Percentiles rank a stretch among this genome's conserved stretches.
Conservation (phyloP, 2,329 filamentous ascomycete species). For the Didymella lethalis region DNA sequence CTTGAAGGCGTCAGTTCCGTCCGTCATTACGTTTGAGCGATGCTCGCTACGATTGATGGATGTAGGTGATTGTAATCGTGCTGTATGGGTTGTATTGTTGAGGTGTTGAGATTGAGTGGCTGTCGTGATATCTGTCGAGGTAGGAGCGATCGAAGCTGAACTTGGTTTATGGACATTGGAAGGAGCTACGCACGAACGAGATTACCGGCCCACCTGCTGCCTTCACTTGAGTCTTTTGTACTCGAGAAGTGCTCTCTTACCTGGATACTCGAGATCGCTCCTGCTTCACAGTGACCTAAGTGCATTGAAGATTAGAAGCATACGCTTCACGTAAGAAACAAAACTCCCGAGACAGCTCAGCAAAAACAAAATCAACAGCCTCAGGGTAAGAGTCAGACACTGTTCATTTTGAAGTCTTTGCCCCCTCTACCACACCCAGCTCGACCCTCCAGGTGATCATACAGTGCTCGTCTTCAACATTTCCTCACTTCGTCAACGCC, state of each 20-base stretch:
- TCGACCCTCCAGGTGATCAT: too few species aligned
- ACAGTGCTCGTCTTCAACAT: too few species aligned
- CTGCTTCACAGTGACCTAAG: too few species aligned
- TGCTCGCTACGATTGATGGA: background rate
- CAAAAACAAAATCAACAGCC: background rate
- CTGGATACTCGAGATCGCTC: background rate
- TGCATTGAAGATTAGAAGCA: background rate
- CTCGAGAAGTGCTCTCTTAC: background rate
- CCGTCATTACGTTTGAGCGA: constrained; percentile 9
- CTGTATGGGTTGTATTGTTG: background rate
- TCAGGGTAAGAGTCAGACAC: background rate
- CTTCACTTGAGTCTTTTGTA: background rate
- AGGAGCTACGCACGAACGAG: background rate
- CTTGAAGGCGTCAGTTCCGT: constrained; percentile 15
- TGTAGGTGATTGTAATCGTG: background rate
- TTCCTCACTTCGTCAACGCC: constrained; percentile 8
- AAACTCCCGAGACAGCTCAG: background rate
- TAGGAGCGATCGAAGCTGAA: background rate
- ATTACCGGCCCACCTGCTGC: background rate
- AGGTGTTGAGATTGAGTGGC: background rate
- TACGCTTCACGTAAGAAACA: background rate
- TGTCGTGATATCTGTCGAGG: background rate
- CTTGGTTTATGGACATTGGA: background rate
- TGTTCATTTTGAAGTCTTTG: background rate
- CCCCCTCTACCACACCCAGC: background rate